Conservation (phyloP, 2,329 filamentous ascomycete genomes). For the Alternaria rosae region DNA sequence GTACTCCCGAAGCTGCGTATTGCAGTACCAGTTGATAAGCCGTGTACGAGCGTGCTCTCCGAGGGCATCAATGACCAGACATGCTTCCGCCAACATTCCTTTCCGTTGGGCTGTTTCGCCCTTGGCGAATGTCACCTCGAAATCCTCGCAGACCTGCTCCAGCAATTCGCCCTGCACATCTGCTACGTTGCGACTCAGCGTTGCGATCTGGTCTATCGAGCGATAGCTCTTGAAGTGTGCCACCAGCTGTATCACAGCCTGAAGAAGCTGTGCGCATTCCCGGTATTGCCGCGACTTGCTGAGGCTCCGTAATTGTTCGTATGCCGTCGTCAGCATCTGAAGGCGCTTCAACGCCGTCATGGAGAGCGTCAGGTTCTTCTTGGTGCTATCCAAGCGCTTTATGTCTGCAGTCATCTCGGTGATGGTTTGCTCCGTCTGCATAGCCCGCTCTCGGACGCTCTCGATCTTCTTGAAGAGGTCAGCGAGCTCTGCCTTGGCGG, state of each 20-base stretch:
- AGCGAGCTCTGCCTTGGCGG: slow-evolving; percentile 86
- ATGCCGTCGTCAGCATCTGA: slow-evolving; percentile 99
- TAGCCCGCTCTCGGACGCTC: slow-evolving; percentile 84
- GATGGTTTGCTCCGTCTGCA: slow-evolving; percentile 93
- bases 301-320: slow-evolving; percentile 88
- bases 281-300: slow-evolving; percentile 88
- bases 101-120: slow-evolving; percentile 76
- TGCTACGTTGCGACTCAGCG: slow-evolving; percentile 87
- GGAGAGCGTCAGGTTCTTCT: slow-evolving; percentile 92
- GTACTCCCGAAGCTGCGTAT: slow-evolving; percentile 94
- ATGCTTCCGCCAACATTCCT: slow-evolving; percentile 81
- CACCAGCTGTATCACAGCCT: slow-evolving; percentile 97
- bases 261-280: slow-evolving; percentile 90
- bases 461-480: slow-evolving; percentile 95
- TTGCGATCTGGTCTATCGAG: slow-evolving; percentile 97
- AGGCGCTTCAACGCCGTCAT: slow-evolving; percentile 98
- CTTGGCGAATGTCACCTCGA: slow-evolving; percentile 93
- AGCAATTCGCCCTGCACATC: slow-evolving; percentile 91
- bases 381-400: slow-evolving; percentile 94
- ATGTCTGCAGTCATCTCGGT: slow-evolving; percentile 99
- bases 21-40: slow-evolving; percentile 95
- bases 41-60: slow-evolving; percentile 84
- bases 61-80: slow-evolving; percentile 91
- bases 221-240: slow-evolving; percentile 98
- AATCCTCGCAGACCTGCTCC: slow-evolving; percentile 99